These are phyloP conservation scores for Mallotus repandus DNA, from an alignment of 441 rosid species.

Conservation along the genomic window DNA sequence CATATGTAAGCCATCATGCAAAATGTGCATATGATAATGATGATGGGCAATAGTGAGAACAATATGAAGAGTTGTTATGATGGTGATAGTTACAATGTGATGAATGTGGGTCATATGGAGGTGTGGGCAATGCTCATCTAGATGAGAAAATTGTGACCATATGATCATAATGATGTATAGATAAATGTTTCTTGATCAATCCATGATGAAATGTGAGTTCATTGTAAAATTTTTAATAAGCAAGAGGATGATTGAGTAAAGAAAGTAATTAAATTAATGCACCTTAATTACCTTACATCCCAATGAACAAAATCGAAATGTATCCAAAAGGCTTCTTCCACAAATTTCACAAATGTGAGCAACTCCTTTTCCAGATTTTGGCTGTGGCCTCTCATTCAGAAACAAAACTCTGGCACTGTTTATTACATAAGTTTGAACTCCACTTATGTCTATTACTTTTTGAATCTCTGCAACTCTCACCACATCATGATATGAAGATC, in stretches of 20 bases:
- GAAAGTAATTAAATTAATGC: background rate
- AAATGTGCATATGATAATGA: conserved; percentile 3
- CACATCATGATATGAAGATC: conserved; percentile 78
- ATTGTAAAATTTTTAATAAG: background rate
- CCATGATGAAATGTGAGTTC: conserved; percentile 11
- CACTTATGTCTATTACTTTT: conserved; percentile 58
- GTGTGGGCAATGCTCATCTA: conserved; percentile 1
- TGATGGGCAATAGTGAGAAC: conserved; percentile 14
- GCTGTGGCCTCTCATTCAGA: conserved; percentile 73
- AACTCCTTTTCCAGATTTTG: conserved; percentile 48
- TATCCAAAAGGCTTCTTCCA: conserved; percentile 61
- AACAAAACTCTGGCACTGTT: conserved; percentile 74
- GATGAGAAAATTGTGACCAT: conserved; percentile 22
- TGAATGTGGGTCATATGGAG: conserved; percentile 24
- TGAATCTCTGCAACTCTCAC: conserved; percentile 70
- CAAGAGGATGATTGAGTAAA: no score
- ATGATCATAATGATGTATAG: conserved; percentile 11
- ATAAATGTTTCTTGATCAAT: background rate
- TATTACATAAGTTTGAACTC: conserved; percentile 73
- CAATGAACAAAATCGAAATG: conserved; percentile 68
- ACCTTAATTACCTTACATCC: conserved; percentile 64
- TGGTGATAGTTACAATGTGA: conserved; percentile 23
- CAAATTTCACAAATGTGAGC: conserved; percentile 64
- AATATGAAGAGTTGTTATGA: conserved; percentile 31
- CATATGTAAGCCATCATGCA: conserved; percentile 12